Conservation (phyloP, 768 basidiomycete genomes). For the Tricholoma sp. region DNA sequence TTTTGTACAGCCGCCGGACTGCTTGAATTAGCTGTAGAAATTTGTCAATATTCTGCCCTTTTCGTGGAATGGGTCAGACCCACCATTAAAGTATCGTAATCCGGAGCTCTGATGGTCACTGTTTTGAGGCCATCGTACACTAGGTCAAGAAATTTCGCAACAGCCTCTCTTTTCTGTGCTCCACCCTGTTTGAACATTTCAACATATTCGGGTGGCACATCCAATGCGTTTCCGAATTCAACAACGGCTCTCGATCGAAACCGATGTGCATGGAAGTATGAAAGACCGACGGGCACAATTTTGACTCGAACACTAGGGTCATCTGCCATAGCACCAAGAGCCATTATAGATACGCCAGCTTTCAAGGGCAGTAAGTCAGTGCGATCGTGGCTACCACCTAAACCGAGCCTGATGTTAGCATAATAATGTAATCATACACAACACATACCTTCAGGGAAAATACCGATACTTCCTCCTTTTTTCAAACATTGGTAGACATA, state of each 20-base stretch:
- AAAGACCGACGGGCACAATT: constrained; percentile 82
- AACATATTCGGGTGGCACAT: constrained; percentile 86
- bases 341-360: constrained; percentile 97
- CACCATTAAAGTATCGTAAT: constrained; percentile 98
- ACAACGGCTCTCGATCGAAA: constrained; percentile 97
- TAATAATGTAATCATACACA: background rate
- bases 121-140: constrained; percentile 93
- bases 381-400: constrained; percentile 97
- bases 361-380: constrained; percentile 95
- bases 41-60: background rate
- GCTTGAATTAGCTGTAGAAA: constrained; percentile 83
- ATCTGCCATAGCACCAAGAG: constrained; percentile 94
- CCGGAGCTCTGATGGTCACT: constrained; percentile 92
- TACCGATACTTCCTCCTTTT: constrained; percentile 88
- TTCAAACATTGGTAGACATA: constrained; percentile 85
- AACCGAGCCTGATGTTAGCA: constrained; percentile 5
- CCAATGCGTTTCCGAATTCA: constrained; percentile 89
- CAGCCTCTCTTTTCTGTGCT: constrained; percentile 82
- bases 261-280: constrained; percentile 73
- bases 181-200: constrained; percentile 92
- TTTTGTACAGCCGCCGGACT: constrained; percentile 87
- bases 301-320: constrained; percentile 83
- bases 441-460: constrained; percentile 89
- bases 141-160: constrained; percentile 81
- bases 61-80: constrained; percentile 15